phyloP scores from a whole-genome alignment of 352 stramenopile genomes.

The Pythium sukuiense region DNA sequence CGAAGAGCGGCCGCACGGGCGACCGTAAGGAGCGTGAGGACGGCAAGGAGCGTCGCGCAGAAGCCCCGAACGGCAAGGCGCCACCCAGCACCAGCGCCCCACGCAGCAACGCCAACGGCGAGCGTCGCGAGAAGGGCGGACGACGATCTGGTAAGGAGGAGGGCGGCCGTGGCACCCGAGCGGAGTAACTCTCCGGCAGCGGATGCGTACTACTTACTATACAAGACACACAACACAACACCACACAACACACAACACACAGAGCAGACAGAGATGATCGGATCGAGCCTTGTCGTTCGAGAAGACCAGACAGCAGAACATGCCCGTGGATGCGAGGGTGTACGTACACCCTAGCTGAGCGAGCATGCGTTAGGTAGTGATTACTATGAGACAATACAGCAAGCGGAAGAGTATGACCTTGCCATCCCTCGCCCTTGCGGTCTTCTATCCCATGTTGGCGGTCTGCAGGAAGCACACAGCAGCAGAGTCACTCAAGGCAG shows the following conservation, averaged over 20 bases:
- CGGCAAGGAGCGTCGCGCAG: conserved; percentile 38
- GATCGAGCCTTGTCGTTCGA: neutral
- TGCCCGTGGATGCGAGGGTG: neutral
- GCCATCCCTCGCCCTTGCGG: neutral
- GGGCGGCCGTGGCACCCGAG: conserved; percentile 32
- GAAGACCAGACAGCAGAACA: conserved; percentile 3
- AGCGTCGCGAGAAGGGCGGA: conserved; percentile 63
- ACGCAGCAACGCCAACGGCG: conserved; percentile 28
- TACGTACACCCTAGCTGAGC: neutral
- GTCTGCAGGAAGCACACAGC: neutral
- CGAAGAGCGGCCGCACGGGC: conserved; percentile 43
- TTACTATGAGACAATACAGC: conserved; percentile 25
- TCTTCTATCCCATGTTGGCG: neutral
- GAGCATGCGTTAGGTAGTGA: conserved; percentile 27
- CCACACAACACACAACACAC: conserved; percentile 15
- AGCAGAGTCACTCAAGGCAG: conserved; percentile 3
- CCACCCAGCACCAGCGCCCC: conserved; percentile 32
- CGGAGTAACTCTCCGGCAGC: conserved; percentile 45
- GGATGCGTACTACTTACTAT: conserved; percentile 29
- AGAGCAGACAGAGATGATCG: conserved; percentile 29
- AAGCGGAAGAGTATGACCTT: conserved; percentile 19
- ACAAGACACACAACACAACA: conserved; percentile 30
- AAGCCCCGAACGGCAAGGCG: conserved; percentile 29
- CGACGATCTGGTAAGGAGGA: conserved; percentile 73
- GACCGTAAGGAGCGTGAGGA: conserved; percentile 75